Evolutionary conservation across 129 eudicot species (phyloP).

Genomic region (Artemisia tridentata): DNA sequence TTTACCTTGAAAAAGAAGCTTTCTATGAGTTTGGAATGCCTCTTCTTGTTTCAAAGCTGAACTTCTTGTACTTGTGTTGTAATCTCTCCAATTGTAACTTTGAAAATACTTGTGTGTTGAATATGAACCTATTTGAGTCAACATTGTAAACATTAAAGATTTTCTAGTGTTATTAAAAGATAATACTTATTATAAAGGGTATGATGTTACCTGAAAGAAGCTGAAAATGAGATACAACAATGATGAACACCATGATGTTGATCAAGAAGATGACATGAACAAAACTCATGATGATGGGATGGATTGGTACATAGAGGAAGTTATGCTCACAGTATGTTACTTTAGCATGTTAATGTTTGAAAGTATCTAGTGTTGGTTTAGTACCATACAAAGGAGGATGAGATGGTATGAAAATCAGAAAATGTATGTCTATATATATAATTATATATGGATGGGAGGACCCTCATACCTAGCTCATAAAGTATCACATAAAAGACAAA

Average conservation of each 20-base stretch:
- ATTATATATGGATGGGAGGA: neutral
- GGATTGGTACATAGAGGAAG: constrained; percentile 21
- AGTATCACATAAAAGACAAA: neutral
- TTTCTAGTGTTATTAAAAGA: neutral
- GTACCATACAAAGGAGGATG: constrained; percentile 12
- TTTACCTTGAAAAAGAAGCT: constrained; percentile 52
- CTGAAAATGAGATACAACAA: constrained; percentile 31
- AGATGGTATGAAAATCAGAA: constrained; percentile 7
- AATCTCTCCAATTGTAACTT: constrained; percentile 26
- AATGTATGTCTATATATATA: neutral
- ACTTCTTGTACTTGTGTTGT: constrained; percentile 25
- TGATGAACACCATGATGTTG: constrained; percentile 39
- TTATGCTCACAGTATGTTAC: constrained; percentile 19
- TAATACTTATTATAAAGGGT: neutral
- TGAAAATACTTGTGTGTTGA: constrained; percentile 26
- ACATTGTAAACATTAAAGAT: neutral
- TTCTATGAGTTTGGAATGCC: constrained; percentile 38
- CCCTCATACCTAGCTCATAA: neutral
- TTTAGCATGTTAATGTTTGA: constrained; percentile 22
- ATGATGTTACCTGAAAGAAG: constrained; percentile 36
- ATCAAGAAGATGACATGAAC: constrained; percentile 24
- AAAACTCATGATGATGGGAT: constrained; percentile 40
- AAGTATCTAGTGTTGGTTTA: constrained; percentile 3
- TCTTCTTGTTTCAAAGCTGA: constrained; percentile 21
- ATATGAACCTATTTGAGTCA: constrained; percentile 32